These are phyloP conservation scores for Solanum virginianum DNA, from an alignment of 257 asterid genomes.

Conservation along the genomic window DNA sequence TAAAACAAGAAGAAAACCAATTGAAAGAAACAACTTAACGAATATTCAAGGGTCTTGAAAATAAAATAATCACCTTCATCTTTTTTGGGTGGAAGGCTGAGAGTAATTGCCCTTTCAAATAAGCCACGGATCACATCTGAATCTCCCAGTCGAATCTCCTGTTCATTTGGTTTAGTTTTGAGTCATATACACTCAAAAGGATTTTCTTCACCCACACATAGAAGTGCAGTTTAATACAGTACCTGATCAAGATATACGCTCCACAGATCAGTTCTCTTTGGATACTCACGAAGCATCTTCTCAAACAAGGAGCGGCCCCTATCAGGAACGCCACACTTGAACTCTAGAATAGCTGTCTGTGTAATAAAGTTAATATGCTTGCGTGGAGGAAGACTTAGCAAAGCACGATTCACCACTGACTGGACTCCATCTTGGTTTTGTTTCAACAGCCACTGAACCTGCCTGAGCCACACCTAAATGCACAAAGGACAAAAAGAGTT, in stretches of 20 bases:
- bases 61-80: constrained; percentile 52
- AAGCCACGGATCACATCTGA: constrained; percentile 65
- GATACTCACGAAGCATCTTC: constrained; percentile 77
- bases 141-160: constrained; percentile 83
- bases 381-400: constrained; percentile 55
- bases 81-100: constrained; percentile 79
- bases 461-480: constrained; percentile 77
- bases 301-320: constrained; percentile 86
- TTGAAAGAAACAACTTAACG: neutral
- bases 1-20: neutral
- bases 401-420: constrained; percentile 56
- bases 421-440: constrained; percentile 50
- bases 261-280: constrained; percentile 93
- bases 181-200: neutral
- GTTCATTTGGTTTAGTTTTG: constrained; percentile 11
- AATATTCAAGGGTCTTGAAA: neutral
- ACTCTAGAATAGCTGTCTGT: constrained; percentile 79
- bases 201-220: neutral
- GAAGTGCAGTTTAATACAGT: neutral
- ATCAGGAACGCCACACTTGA: constrained; percentile 82
- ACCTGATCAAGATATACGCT: constrained; percentile 89
- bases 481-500: neutral
- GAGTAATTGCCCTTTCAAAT: constrained; percentile 84
- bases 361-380: constrained; percentile 74
- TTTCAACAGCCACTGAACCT: constrained; percentile 40